phyloP scores from a whole-genome alignment of 2,329 filamentous ascomycete genomes.

The Neonectria ditissima region DNA sequence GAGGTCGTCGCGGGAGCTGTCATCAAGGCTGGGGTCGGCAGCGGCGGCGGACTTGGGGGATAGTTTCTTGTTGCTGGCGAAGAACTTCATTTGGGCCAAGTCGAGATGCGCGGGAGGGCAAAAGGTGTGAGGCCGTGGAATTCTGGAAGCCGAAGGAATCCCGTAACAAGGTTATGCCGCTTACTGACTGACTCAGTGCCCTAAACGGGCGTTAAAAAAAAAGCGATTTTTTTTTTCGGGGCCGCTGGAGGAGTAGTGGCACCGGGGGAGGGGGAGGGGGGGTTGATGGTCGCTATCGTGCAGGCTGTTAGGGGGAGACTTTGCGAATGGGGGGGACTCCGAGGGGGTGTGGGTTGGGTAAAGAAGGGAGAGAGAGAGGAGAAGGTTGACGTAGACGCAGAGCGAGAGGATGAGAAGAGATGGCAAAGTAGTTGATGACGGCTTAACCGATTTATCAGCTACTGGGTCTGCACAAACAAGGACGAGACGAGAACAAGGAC shows the following conservation, averaged over 20 bases:
- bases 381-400: constrained; percentile 25
- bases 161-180: constrained; percentile 56
- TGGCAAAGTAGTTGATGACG: constrained; percentile 34
- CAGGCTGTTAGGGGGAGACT: constrained; percentile 34
- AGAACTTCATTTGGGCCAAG: constrained; percentile 64
- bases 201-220: constrained; percentile 51
- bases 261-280: constrained; percentile 26
- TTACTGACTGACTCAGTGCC: constrained; percentile 49
- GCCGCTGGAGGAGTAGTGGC: constrained; percentile 39
- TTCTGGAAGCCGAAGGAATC: constrained; percentile 45
- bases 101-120: constrained; percentile 34
- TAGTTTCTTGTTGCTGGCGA: constrained; percentile 58
- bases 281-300: constrained; percentile 24
- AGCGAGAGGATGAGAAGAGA: constrained; percentile 13
- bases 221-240: constrained; percentile 46
- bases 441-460: constrained; percentile 47
- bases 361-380: constrained; percentile 16
- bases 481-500: neutral
- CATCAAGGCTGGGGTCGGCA: constrained; percentile 50
- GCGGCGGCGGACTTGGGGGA: constrained; percentile 56
- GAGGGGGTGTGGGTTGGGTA: constrained; percentile 9
- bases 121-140: constrained; percentile 23
- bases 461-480: constrained; percentile 35
- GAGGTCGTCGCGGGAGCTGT: constrained; percentile 54
- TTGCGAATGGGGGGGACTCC: constrained; percentile 9